Conservation (phyloP, 2,329 filamentous ascomycete genomes). For the Aureobasidium namibiae region DNA sequence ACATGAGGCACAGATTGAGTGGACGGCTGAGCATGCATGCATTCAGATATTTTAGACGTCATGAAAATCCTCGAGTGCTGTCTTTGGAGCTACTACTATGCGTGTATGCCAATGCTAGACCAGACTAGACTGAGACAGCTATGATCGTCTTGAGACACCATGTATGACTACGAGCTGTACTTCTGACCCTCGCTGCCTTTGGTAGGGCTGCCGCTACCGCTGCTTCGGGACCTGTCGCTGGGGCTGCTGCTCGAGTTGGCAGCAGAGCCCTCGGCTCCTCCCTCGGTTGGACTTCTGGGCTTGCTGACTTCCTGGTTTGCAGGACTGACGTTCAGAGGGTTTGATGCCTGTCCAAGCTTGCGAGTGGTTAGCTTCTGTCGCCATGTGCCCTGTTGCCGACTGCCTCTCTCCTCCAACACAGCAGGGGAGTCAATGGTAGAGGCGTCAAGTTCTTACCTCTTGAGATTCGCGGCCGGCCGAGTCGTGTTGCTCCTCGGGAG, state of each 20-base stretch:
- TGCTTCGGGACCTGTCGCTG: slow-evolving; percentile 30
- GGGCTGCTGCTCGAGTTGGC: slow-evolving; percentile 27
- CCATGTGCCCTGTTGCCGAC: slow-evolving; percentile 21
- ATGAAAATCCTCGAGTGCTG: neutral
- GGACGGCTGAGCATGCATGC: neutral
- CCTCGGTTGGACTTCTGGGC: slow-evolving; percentile 37
- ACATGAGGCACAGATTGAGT: neutral
- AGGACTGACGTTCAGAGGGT: slow-evolving; percentile 52
- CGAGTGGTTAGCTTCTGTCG: slow-evolving; percentile 2
- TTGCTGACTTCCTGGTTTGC: slow-evolving; percentile 52
- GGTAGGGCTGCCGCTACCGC: slow-evolving; percentile 13
- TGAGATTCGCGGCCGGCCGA: slow-evolving; percentile 29
- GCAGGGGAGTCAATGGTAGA: neutral
- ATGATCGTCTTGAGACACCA: neutral
- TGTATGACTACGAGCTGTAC: neutral
- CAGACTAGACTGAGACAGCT: neutral
- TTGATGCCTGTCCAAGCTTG: slow-evolving; percentile 19
- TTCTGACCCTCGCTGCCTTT: slow-evolving; percentile 9
- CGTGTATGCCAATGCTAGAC: neutral
- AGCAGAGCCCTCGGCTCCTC: slow-evolving; percentile 31
- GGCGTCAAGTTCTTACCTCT: slow-evolving; percentile 11
- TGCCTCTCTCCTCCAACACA: neutral
- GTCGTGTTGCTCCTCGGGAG: slow-evolving; percentile 52
- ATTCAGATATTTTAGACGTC: neutral
- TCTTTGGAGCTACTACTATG: neutral